Conservation (phyloP, 139 green algal species). For the Chlamydomonas sp. region DNA sequence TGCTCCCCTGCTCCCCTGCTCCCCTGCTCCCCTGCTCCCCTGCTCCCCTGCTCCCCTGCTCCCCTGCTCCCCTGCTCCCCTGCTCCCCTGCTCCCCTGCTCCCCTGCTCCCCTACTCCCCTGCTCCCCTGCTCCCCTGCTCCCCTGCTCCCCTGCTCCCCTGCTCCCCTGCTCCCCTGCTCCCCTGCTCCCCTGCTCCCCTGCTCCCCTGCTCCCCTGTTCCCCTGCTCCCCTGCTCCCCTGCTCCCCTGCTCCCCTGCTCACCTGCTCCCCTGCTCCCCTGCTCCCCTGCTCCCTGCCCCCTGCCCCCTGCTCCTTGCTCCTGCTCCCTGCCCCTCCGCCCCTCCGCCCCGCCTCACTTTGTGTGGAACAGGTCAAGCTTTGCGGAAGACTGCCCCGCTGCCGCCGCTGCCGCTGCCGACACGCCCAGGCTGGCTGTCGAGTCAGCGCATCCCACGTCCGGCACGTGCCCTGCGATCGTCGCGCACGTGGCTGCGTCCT, state of each 20-base stretch:
- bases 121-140: neutral
- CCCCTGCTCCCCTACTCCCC: neutral
- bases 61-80: too few relatives aligned
- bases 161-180: too few relatives aligned
- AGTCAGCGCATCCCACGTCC: slow-evolving; percentile 1
- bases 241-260: neutral
- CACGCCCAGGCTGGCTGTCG: neutral
- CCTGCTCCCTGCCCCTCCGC: neutral
- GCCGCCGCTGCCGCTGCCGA: neutral
- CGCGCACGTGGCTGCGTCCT: neutral
- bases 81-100: neutral
- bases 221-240: too few relatives aligned
- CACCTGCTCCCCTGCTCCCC: neutral
- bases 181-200: too few relatives aligned
- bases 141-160: neutral
- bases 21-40: too few relatives aligned
- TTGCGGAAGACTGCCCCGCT: neutral
- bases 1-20: too few relatives aligned
- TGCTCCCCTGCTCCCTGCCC: neutral
- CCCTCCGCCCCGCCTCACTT: neutral
- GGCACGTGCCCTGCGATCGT: neutral
- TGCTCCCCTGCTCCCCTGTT: too few relatives aligned
- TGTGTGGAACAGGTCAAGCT: slow-evolving; percentile 10
- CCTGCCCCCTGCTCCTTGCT: too few relatives aligned
- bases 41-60: too few relatives aligned